These are phyloP conservation scores for Hortaea sp. DNA, from an alignment of 2,329 filamentous ascomycete species.

Conservation along the genomic window DNA sequence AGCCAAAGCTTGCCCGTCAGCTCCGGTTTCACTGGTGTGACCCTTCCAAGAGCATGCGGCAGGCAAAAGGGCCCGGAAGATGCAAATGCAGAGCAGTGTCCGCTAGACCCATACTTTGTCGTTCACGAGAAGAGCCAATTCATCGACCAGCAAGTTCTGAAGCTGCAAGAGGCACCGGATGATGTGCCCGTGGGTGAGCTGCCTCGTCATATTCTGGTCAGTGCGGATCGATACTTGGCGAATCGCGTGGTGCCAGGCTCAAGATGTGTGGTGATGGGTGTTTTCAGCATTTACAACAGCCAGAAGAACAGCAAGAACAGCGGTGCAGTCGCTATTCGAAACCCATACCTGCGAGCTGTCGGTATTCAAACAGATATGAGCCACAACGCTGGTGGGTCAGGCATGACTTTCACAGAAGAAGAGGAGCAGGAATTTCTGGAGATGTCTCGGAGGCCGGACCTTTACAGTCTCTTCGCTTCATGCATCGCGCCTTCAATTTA, in stretches of 20 bases:
- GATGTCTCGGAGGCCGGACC: constrained; percentile 77
- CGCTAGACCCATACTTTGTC: constrained; percentile 91
- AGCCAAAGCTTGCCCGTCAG: constrained; percentile 60
- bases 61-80: constrained; percentile 39
- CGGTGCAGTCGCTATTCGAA: constrained; percentile 85
- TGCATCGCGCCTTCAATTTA: constrained; percentile 98
- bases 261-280: constrained; percentile 87
- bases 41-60: constrained; percentile 70
- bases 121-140: constrained; percentile 89
- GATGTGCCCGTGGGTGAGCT: constrained; percentile 95
- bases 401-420: constrained; percentile 77
- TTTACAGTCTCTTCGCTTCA: constrained; percentile 82
- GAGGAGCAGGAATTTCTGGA: constrained; percentile 95
- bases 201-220: constrained; percentile 87
- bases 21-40: constrained; percentile 79
- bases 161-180: constrained; percentile 93
- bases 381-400: constrained; percentile 61
- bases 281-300: constrained; percentile 95
- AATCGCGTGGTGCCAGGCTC: constrained; percentile 94
- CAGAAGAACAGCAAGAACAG: constrained; percentile 69
- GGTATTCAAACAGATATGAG: constrained; percentile 87
- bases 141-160: constrained; percentile 96
- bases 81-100: constrained; percentile 66
- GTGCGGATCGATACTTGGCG: constrained; percentile 89
- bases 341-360: constrained; percentile 85